A percentile compares a stretch with the other conserved stretches of the same genome.
Conservation (phyloP, 306 rosid genomes). For the Mimosa pudica region DNA sequence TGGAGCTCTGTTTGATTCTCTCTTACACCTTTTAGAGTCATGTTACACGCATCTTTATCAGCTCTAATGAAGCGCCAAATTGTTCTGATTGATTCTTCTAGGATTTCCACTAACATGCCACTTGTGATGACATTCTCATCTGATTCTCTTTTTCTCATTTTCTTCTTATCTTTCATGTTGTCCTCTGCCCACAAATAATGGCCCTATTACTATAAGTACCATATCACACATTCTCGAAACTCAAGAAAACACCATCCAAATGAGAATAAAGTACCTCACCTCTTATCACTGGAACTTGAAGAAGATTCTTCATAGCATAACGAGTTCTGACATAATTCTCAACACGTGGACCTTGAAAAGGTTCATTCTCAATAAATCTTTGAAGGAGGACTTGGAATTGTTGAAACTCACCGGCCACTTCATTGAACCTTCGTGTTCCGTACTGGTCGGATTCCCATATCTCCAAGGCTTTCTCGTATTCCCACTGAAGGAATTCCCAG, state of each 20-base stretch:
- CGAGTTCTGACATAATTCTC: conserved; percentile 72
- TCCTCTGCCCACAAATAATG: conserved; percentile 59
- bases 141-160: conserved; percentile 40
- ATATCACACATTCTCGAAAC: conserved; percentile 17
- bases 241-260: too few relatives aligned
- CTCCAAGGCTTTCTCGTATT: conserved; percentile 61
- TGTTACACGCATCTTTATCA: conserved; percentile 55
- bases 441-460: conserved; percentile 59
- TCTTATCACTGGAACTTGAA: conserved; percentile 78
- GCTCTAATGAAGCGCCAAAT: conserved; percentile 77
- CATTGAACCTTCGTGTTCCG: conserved; percentile 49
- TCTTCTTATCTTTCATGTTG: conserved; percentile 53
- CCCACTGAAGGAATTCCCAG: conserved; percentile 92
- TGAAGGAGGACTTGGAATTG: conserved; percentile 79
- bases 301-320: conserved; percentile 58
- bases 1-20: conserved; percentile 51
- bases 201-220: conserved; percentile 19
- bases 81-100: conserved; percentile 80
- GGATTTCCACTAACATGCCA: conserved; percentile 59
- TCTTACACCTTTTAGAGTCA: conserved; percentile 36
- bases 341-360: conserved; percentile 73
- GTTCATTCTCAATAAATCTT: conserved; percentile 80
- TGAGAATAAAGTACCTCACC: conserved; percentile 44
- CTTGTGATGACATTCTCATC: conserved; percentile 53
- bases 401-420: conserved; percentile 84